Base-by-base conservation (phyloP, 257 asterid species). In the Ehretia macrophylla region DNA sequence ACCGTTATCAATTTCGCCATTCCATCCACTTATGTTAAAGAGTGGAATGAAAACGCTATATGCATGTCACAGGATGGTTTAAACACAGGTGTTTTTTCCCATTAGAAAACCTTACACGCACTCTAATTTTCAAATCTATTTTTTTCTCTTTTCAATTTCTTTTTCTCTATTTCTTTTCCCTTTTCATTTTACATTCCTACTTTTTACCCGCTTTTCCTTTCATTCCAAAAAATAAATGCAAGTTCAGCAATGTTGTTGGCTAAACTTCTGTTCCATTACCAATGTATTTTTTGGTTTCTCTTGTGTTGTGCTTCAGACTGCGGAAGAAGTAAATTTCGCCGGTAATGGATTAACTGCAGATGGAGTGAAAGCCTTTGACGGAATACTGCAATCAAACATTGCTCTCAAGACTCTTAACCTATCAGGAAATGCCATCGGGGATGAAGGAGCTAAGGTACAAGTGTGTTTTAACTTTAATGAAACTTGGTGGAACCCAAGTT, bases 391-490 rank as follows among this genome's bases (percentile, higher is more conserved):
- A 72, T 86, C 96, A 67, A 93, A 89, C 57, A 40, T 80, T 62
- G 75, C 86, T 49, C 83, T 93, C 50, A 93, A 83, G 73, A 67
- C 95, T 77, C 91, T 93, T 56, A 77, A 89, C 76, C 77, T 93
- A 38, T 89, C 99, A n/a, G 96, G 99, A 73, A 93, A 93, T 79
- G 71, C 84, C 55, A 81, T 93, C 63, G 99, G 99, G 44, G 97
- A 93, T 78, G 97, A 86, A 75, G 99, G 99, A 59, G 87, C 87
- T 68, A 89, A 89, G 89, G 99, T 93, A 21, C 20, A 0, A 17
- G 20, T 21, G 20, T 21, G 22, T 17, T 49, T 49, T 13, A 4
- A 49, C 23, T 21, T n/a, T 9, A n/a, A 17, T n/a, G 20, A 10
- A 42, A 10, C 3, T 27, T 27, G n/a, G n/a, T 27, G 4, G 35